phyloP scores from a whole-genome alignment of 2,329 filamentous ascomycete genomes.

The Botryotinia globosa region DNA sequence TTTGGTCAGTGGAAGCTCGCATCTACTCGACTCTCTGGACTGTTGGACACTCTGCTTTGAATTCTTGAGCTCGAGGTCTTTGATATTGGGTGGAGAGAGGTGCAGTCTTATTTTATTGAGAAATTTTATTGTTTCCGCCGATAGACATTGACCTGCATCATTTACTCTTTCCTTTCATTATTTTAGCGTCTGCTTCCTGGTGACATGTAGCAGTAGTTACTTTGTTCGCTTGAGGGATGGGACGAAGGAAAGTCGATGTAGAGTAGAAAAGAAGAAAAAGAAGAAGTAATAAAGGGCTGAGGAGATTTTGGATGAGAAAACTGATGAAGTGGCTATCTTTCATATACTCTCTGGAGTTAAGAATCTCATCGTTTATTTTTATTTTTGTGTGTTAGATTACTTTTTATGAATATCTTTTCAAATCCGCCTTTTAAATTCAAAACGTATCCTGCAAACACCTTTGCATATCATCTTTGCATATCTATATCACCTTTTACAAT shows the following conservation, averaged over 20 bases:
- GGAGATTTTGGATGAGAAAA: not conserved
- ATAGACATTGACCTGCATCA: not conserved
- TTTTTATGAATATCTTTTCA: not conserved
- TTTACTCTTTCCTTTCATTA: not conserved
- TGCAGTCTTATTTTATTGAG: not conserved
- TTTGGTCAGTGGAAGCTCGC: not conserved
- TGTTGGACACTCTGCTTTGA: not conserved
- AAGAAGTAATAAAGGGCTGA: not conserved
- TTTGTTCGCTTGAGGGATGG: not conserved
- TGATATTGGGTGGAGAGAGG: not conserved
- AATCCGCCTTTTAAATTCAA: accelerated
- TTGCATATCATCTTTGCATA: no score
- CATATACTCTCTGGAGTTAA: not conserved
- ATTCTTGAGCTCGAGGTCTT: not conserved
- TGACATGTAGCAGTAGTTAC: not conserved
- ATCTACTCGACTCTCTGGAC: not conserved
- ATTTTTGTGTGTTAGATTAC: not conserved
- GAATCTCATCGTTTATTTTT: not conserved
- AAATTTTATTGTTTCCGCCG: not conserved
- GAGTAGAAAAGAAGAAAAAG: not conserved
- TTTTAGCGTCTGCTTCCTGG: not conserved
- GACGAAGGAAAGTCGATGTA: not conserved
- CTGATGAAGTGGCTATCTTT: not conserved
- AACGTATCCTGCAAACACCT: not conserved
- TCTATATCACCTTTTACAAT: not conserved